Conservation (phyloP, 805 yeast genomes). For the Nakazawaea laoshanensis region DNA sequence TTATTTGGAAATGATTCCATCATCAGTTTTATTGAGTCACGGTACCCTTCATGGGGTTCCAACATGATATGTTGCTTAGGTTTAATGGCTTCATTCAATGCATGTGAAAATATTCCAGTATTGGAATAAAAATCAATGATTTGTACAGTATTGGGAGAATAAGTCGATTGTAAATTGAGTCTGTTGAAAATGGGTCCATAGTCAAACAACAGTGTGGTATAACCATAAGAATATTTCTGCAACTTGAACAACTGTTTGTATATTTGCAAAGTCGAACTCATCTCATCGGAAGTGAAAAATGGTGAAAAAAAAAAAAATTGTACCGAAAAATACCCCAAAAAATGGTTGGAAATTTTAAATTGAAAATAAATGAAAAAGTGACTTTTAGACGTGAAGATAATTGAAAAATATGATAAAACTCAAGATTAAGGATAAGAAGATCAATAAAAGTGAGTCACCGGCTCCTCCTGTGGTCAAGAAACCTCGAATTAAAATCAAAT, state of each 20-base stretch:
- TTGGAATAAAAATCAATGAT: conserved; percentile 58
- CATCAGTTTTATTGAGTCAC: conserved; percentile 1
- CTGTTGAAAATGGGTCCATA: conserved; percentile 34
- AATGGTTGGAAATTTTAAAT: neutral
- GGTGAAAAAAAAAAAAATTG: neutral
- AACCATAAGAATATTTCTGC: conserved; percentile 8
- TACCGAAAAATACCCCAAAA: neutral
- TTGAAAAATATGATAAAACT: conserved; percentile 15
- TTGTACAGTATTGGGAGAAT: conserved; percentile 30
- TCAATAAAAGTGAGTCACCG: too few species aligned
- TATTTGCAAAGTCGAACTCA: neutral
- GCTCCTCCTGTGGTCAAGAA: conserved; percentile 13
- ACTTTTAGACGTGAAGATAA: neutral
- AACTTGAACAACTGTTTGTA: conserved; percentile 11
- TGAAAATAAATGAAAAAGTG: neutral
- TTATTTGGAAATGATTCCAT: neutral
- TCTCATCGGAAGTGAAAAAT: neutral
- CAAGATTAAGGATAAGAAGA: conserved; percentile 15
- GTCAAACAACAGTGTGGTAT: conserved; percentile 13
- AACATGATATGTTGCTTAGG: conserved; percentile 61
- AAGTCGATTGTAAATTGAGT: conserved; percentile 28
- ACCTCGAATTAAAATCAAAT: conserved; percentile 19
- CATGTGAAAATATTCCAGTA: conserved; percentile 50
- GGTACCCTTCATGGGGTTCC: conserved; percentile 32
- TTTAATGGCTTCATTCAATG: conserved; percentile 47